Conservation (phyloP, 73 alveolate genomes). For the Paramecium bursaria region DNA sequence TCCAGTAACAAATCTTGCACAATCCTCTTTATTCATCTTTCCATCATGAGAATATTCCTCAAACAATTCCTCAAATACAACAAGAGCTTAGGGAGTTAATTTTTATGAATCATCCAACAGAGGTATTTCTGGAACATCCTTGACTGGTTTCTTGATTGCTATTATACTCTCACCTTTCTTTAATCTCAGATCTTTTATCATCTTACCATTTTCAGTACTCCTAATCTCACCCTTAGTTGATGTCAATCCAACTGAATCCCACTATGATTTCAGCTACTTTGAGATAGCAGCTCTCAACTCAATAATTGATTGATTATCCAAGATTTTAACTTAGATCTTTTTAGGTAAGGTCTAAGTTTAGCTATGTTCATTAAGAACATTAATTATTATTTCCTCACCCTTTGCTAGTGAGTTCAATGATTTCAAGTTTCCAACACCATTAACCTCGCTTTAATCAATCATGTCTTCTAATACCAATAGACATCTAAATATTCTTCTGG, state of each 20-base stretch:
- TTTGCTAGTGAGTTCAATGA: constrained; percentile 69
- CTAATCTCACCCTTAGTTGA: constrained; percentile 77
- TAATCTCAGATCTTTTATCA: constrained; percentile 81
- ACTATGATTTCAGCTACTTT: constrained; percentile 64
- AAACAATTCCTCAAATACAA: constrained; percentile 78
- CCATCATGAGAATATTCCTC: constrained; percentile 75
- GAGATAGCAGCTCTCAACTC: constrained; percentile 82
- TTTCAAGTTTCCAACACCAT: constrained; percentile 88
- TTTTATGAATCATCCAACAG: constrained; percentile 22
- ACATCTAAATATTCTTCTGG: constrained; percentile 63
- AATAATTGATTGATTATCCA: constrained; percentile 83
- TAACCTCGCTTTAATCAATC: constrained; percentile 80
- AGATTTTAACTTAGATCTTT: constrained; percentile 73
- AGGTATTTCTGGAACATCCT: constrained; percentile 55
- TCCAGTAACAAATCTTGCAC: constrained; percentile 78
- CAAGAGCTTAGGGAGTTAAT: constrained; percentile 74
- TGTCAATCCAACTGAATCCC: constrained; percentile 75
- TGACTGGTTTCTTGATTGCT: constrained; percentile 13
- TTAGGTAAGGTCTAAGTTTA: constrained; percentile 66
- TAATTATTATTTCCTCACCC: constrained; percentile 71
- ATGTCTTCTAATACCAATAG: constrained; percentile 73
- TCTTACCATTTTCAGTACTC: constrained; percentile 85
- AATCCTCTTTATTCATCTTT: constrained; percentile 76
- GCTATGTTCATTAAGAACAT: constrained; percentile 68
- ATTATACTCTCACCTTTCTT: constrained; percentile 61